phyloP scores from a whole-genome alignment of 805 yeast genomes.

The Isabelozyma heimii region DNA sequence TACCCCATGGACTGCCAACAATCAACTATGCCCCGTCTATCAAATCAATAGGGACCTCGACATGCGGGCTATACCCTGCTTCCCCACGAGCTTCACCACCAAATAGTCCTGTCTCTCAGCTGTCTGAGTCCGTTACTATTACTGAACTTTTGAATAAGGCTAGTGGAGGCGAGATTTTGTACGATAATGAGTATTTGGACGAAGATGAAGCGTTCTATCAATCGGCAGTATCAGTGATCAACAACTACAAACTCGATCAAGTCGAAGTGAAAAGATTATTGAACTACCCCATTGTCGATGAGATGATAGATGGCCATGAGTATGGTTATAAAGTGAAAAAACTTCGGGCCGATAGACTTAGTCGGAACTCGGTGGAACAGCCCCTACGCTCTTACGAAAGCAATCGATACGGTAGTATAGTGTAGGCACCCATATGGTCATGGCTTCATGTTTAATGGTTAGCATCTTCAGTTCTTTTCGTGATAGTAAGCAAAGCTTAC shows the following conservation, averaged over 20 bases:
- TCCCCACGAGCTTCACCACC: slow-evolving; percentile 26
- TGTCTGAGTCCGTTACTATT: slow-evolving; percentile 10
- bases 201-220: slow-evolving; percentile 37
- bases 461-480: background rate
- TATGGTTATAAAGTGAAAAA: slow-evolving; percentile 42
- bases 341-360: slow-evolving; percentile 25
- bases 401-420: slow-evolving; percentile 24
- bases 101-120: slow-evolving; percentile 8
- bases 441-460: slow-evolving; percentile 9
- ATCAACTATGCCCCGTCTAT: slow-evolving; percentile 22
- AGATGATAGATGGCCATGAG: slow-evolving; percentile 35
- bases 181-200: slow-evolving; percentile 32
- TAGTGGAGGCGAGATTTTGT: slow-evolving; percentile 16
- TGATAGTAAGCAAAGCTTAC: background rate
- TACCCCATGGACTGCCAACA: background rate
- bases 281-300: slow-evolving; percentile 46
- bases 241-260: slow-evolving; percentile 33
- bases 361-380: slow-evolving; percentile 7
- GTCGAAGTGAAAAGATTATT: slow-evolving; percentile 29
- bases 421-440: too few relatives aligned
- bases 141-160: slow-evolving; percentile 20
- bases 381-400: slow-evolving; percentile 8
- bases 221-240: slow-evolving; percentile 26
- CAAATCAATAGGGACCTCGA: slow-evolving; percentile 27
- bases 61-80: slow-evolving; percentile 26